Evolutionary conservation across 2,329 filamentous ascomycete genomes (phyloP).

Genomic region (Ilyonectria sp.): DNA sequence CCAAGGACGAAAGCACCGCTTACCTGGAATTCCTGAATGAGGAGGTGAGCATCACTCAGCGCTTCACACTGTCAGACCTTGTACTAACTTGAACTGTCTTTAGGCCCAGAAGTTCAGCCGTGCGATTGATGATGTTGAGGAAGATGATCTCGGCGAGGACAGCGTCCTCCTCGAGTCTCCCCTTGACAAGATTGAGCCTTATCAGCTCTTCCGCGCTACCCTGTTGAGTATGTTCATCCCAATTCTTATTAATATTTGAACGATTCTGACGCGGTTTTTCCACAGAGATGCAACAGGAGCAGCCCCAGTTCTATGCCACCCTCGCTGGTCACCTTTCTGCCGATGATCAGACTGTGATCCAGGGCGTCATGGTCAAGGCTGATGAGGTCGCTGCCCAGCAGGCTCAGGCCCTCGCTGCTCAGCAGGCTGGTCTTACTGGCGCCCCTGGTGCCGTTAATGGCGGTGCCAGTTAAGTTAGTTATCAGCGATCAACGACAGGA

Average conservation of each 20-base stretch:
- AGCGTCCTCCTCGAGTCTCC: slow-evolving; percentile 94
- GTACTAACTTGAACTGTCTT: slow-evolving; percentile 40
- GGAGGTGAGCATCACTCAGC: slow-evolving; percentile 70
- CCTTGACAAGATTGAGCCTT: slow-evolving; percentile 95
- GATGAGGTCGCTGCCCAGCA: slow-evolving; percentile 59
- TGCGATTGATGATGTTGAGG: slow-evolving; percentile 78
- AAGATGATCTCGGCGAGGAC: slow-evolving; percentile 93
- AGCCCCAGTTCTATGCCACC: slow-evolving; percentile 88
- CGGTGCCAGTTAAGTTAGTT: slow-evolving; percentile 43
- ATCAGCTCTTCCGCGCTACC: slow-evolving; percentile 87
- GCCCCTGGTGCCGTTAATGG: slow-evolving; percentile 44
- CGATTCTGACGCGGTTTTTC: slow-evolving; percentile 48
- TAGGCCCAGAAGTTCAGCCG: slow-evolving; percentile 88
- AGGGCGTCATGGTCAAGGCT: slow-evolving; percentile 80
- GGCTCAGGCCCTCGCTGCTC: slow-evolving; percentile 48
- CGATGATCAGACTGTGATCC: slow-evolving; percentile 86
- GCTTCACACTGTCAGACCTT: background rate
- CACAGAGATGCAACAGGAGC: slow-evolving; percentile 88
- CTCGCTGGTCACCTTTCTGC: slow-evolving; percentile 84
- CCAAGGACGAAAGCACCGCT: slow-evolving; percentile 91
- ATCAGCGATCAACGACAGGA: slow-evolving; percentile 26
- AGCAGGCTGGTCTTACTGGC: slow-evolving; percentile 45
- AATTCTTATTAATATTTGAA: background rate
- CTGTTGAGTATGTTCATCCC: slow-evolving; percentile 79
- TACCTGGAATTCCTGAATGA: slow-evolving; percentile 97